These are phyloP conservation scores for Aspergillus texensis DNA, from an alignment of 2,329 filamentous ascomycete genomes.

Conservation along the genomic window DNA sequence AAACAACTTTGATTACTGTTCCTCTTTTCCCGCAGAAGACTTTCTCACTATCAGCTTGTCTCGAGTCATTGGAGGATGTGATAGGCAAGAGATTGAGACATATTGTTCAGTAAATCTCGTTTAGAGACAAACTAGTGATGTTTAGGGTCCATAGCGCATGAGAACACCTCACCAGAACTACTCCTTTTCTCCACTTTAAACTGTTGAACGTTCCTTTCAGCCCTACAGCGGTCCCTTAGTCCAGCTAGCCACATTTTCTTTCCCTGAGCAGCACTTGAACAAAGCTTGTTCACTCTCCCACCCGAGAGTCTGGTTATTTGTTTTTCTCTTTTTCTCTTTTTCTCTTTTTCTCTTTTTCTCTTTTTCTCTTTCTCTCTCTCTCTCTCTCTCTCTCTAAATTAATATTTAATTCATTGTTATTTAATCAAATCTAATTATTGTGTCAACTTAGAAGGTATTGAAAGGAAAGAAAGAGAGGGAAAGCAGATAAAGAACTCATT, in stretches of 20 bases:
- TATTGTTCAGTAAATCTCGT: neutral
- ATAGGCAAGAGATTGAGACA: conserved; percentile 1
- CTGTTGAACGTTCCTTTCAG: conserved; percentile 6
- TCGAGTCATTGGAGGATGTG: neutral
- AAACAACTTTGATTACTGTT: neutral
- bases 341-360: too few relatives aligned
- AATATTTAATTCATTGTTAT: neutral
- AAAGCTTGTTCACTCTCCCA: neutral
- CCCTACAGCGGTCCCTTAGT: neutral
- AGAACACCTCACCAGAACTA: conserved; percentile 1
- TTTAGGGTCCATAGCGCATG: neutral
- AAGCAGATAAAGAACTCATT: neutral
- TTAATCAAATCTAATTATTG: neutral
- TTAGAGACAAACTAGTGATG: neutral
- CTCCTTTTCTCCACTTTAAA: conserved; percentile 1
- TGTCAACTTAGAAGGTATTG: neutral
- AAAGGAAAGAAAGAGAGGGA: neutral
- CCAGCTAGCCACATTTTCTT: conserved; percentile 3
- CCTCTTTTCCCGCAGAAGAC: neutral
- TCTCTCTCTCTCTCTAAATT: neutral
- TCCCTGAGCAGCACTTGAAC: neutral
- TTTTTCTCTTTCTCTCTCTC: neutral
- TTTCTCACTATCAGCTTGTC: neutral
- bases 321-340: neutral
- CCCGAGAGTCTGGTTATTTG: neutral